Percentiles rank a stretch among this genome's conserved stretches.
Evolutionary conservation across 768 basidiomycete species (phyloP).

Genomic region (Mycena capillaripes): DNA sequence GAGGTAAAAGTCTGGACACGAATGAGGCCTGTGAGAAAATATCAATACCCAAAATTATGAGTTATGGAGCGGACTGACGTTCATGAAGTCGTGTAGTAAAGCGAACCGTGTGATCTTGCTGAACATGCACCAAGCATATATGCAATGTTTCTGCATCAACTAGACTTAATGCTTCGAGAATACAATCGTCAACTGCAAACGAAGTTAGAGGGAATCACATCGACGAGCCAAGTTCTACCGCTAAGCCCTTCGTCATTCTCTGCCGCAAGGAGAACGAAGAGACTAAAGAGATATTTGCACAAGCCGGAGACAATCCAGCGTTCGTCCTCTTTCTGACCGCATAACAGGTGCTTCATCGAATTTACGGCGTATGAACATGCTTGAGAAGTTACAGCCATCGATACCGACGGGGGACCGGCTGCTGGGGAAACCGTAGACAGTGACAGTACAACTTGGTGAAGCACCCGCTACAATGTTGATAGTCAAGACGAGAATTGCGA

Average conservation of each 20-base stretch:
- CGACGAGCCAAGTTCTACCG: slow-evolving; percentile 36
- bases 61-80: slow-evolving; percentile 38
- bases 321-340: slow-evolving; percentile 17
- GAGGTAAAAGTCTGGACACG: slow-evolving; percentile 10
- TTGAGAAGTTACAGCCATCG: slow-evolving; percentile 44
- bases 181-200: slow-evolving; percentile 47
- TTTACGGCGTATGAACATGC: slow-evolving; percentile 27
- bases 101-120: slow-evolving; percentile 39
- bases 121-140: slow-evolving; percentile 37
- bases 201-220: not conserved
- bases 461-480: slow-evolving; percentile 42
- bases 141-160: slow-evolving; percentile 34
- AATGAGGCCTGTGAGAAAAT: slow-evolving; percentile 2
- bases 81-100: slow-evolving; percentile 49
- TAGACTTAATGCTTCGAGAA: slow-evolving; percentile 49
- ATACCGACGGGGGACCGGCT: slow-evolving; percentile 18
- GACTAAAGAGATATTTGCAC: slow-evolving; percentile 44
- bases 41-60: not conserved
- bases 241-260: slow-evolving; percentile 38
- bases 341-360: slow-evolving; percentile 19
- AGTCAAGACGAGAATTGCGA: not conserved
- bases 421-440: slow-evolving; percentile 30
- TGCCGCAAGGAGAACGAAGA: slow-evolving; percentile 42
- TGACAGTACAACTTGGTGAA: slow-evolving; percentile 39
- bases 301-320: slow-evolving; percentile 35